phyloP scores from a whole-genome alignment of 2,329 filamentous ascomycete species.

The Fusarium torulosum region DNA sequence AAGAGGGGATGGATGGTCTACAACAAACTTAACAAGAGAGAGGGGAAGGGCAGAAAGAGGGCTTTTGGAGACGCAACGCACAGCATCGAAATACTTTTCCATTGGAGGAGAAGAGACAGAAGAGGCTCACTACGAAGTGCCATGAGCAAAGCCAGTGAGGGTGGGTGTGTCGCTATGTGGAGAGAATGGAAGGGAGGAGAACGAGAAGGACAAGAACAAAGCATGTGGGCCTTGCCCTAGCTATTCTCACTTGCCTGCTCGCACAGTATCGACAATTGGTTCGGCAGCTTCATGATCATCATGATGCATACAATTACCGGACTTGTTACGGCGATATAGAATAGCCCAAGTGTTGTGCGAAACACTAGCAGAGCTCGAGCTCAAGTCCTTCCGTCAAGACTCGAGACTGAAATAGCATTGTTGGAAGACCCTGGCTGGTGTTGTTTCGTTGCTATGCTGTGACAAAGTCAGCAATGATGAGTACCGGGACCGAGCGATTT shows the following conservation, averaged over 20 bases:
- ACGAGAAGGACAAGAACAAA: conserved; percentile 42
- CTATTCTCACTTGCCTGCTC: conserved; percentile 25
- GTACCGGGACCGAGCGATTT: conserved; percentile 40
- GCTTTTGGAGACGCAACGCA: conserved; percentile 44
- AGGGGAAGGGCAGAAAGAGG: conserved; percentile 36
- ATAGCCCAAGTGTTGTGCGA: conserved; percentile 33
- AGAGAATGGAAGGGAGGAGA: conserved; percentile 50
- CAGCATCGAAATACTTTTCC: conserved; percentile 43
- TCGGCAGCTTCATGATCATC: conserved; percentile 28
- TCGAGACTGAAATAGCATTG: conserved; percentile 31
- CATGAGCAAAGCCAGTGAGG: conserved; percentile 31
- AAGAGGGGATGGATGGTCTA: conserved; percentile 19
- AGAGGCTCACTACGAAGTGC: conserved; percentile 35
- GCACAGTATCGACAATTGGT: conserved; percentile 41
- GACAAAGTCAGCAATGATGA: conserved; percentile 20
- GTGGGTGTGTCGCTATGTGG: conserved; percentile 46
- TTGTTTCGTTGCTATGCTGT: conserved; percentile 21
- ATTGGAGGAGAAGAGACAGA: conserved; percentile 35
- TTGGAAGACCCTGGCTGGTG: conserved; percentile 14
- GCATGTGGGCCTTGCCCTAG: conserved; percentile 46
- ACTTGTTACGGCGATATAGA: conserved; percentile 25
- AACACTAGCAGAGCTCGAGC: conserved; percentile 17
- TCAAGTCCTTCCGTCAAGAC: conserved; percentile 2
- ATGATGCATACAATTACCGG: conserved; percentile 16
- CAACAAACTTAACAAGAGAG: conserved; percentile 26